Base-by-base conservation (phyloP, 140 eudicot species). In the Stevia rebaudiana region DNA sequence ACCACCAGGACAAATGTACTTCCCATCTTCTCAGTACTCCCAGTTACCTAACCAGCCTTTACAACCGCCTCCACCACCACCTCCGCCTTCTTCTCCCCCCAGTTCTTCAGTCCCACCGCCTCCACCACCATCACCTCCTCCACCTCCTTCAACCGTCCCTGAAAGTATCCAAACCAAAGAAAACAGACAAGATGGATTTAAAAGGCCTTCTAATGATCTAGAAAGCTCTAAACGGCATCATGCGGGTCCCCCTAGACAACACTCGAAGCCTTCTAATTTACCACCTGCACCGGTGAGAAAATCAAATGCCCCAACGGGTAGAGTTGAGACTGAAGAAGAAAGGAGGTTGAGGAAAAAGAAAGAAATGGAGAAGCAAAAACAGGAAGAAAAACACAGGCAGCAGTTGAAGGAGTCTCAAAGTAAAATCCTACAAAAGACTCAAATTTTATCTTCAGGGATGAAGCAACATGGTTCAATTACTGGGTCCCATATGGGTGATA, bases 401-500 rank as follows among this genome's bases (percentile, higher is more conserved):
- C 97, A 90, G 59, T 25, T 84, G 67, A 82, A 79, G 69, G 94
- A 90, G 42, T 76, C 94, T 6, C 94, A 86, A 68, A 84, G 71
- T 50, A 80, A 78, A 68, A 68, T 83, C 40, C 81, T 77, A 33
- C 89, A 84, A 30, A 87, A 84, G 71, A 80, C 94, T 57, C 95
- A 90, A 50, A 59, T 78, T 58, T 44, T 78, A 59, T 77, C 95
- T 66, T 74, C 98, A 21, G 96, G 84, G 13, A 41, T 56, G n/a
- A 92, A 83, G 69, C 89, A 76, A 15, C 95, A 79, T 19, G 95
- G 85, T 33, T 85, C 96, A 10, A 50, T 85, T 65, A 79, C 75
- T 10, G 98, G 96, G 16, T 91, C 98, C 13, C 94, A 83, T 40
- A 83, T 87, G 78, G 98, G 89, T 23, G 98, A 91, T 61, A 80